Percentiles rank a stretch among this genome's conserved stretches.
Conservation (phyloP, 208 protist genomes). For the Wallacemonas sp. region DNA sequence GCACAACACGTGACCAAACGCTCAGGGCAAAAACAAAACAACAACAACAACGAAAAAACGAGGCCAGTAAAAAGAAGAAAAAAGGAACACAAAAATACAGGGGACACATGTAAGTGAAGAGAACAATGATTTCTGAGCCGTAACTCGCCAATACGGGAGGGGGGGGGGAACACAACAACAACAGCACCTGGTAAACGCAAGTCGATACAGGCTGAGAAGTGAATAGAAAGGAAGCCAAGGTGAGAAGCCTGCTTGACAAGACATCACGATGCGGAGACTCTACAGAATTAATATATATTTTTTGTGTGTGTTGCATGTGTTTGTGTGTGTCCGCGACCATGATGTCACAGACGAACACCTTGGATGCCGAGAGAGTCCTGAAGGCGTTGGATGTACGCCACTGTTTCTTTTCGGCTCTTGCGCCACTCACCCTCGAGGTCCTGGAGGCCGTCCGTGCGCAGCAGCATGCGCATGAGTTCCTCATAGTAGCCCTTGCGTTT, state of each 20-base stretch:
- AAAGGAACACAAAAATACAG: background rate
- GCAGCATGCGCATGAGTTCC: conserved; percentile 83
- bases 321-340: too few species aligned
- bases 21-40: background rate
- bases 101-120: background rate
- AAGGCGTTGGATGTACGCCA: conserved; percentile 52
- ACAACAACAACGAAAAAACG: conserved; percentile 7
- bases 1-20: background rate
- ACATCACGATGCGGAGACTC: background rate
- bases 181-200: too few species aligned
- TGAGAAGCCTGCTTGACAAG: background rate
- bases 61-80: conserved; percentile 9
- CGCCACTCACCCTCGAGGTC: conserved; percentile 67
- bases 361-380: conserved; percentile 44
- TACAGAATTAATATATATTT: background rate
- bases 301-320: too few species aligned
- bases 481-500: conserved; percentile 79
- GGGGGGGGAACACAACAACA: too few species aligned
- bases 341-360: too few species aligned
- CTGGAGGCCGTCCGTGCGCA: conserved; percentile 68
- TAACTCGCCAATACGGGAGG: too few species aligned
- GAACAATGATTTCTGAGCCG: background rate
- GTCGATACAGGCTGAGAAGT: too few species aligned
- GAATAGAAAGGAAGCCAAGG: background rate
- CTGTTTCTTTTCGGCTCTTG: conserved; percentile 51